Percentiles rank a stretch among this genome's conserved stretches.
phyloP scores from a whole-genome alignment of 495 filamentous ascomycete genomes.

The Aspergillus baeticus region DNA sequence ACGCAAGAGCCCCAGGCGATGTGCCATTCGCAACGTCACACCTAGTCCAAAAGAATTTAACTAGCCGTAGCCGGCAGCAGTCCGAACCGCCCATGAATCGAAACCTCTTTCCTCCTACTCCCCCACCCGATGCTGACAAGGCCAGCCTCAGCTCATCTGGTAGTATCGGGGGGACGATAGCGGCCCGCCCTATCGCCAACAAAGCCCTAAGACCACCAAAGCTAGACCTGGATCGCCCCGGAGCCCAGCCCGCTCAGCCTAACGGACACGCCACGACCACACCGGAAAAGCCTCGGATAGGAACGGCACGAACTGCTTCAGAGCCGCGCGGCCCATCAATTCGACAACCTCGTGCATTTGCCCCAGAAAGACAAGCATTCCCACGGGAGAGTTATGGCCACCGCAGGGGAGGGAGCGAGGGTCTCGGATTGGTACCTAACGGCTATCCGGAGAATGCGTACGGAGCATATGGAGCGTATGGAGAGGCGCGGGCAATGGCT shows the following conservation, averaged over 20 bases:
- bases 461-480: conserved; percentile 68
- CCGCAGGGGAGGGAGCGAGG: conserved; percentile 35
- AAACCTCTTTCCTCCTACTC: conserved; percentile 92
- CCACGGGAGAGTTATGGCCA: conserved; percentile 26
- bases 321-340: conserved; percentile 47
- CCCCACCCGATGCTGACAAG: conserved; percentile 81
- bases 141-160: conserved; percentile 25
- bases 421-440: conserved; percentile 28
- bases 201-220: conserved; percentile 38
- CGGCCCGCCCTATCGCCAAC: conserved; percentile 29
- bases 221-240: conserved; percentile 38
- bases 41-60: conserved; percentile 79
- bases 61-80: conserved; percentile 73
- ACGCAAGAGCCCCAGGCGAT: neutral
- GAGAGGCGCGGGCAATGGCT: conserved; percentile 22
- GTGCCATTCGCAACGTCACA: conserved; percentile 88
- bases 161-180: conserved; percentile 17
- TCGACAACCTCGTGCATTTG: conserved; percentile 4
- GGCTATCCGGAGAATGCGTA: conserved; percentile 67
- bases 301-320: conserved; percentile 54
- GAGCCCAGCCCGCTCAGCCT: conserved; percentile 21
- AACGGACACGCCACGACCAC: conserved; percentile 22
- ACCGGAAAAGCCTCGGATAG: conserved; percentile 44
- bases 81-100: conserved; percentile 81
- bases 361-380: neutral